phyloP scores from a whole-genome alignment of 805 yeast species.

The Candida incommunis region DNA sequence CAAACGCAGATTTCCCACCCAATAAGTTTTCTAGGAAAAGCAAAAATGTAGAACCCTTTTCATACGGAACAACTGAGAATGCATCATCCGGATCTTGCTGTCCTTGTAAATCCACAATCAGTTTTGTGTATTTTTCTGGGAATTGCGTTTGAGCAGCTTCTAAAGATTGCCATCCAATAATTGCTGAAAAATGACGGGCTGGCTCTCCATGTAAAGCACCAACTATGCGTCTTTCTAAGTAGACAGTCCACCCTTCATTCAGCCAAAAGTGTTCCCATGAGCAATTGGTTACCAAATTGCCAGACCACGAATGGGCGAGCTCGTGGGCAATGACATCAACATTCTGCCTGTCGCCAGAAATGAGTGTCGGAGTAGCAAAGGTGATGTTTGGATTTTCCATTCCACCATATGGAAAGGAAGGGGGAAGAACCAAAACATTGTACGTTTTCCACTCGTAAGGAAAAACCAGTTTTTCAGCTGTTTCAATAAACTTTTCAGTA shows the following conservation, averaged over 20 bases:
- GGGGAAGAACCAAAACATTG: conserved; percentile 68
- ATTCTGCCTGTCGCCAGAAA: conserved; percentile 72
- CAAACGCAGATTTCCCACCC: conserved; percentile 53
- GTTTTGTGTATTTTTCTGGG: conserved; percentile 33
- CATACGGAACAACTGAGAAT: conserved; percentile 79
- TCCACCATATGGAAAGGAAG: conserved; percentile 77
- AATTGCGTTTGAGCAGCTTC: conserved; percentile 36
- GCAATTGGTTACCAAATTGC: conserved; percentile 78
- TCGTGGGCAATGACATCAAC: conserved; percentile 90
- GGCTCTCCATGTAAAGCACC: conserved; percentile 70
- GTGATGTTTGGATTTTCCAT: conserved; percentile 92
- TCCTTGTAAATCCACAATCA: conserved; percentile 53
- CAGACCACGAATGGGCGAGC: conserved; percentile 86
- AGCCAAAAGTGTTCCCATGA: conserved; percentile 94
- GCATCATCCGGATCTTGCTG: conserved; percentile 82
- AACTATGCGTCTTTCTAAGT: conserved; percentile 69
- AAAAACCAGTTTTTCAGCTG: conserved; percentile 65
- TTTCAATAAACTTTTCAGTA: conserved; percentile 56
- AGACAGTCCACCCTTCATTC: conserved; percentile 94
- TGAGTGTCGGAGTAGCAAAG: conserved; percentile 78
- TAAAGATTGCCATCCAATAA: conserved; percentile 81
- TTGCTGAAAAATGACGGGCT: conserved; percentile 64
- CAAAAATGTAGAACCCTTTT: conserved; percentile 73
- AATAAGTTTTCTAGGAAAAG: conserved; percentile 57
- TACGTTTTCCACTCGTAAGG: conserved; percentile 76